phyloP scores from a whole-genome alignment of 805 yeast genomes.

The Metschnikowia aberdeeniae region DNA sequence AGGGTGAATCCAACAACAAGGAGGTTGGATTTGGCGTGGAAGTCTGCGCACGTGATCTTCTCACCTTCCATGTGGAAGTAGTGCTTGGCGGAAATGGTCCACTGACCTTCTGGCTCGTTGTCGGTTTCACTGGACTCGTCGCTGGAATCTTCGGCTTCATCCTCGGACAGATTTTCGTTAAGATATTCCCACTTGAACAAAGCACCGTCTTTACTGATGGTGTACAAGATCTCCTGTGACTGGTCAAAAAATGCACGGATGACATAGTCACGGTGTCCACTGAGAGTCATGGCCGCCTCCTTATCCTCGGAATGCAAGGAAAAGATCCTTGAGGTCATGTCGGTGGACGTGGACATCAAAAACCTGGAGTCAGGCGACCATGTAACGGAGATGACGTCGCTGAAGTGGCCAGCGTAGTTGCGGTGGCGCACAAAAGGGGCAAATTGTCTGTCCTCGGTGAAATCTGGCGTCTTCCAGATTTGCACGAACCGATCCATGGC shows the following conservation, averaged over 20 bases:
- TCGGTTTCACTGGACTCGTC: slow-evolving; percentile 19
- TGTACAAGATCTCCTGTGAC: slow-evolving; percentile 87
- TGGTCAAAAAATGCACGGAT: slow-evolving; percentile 80
- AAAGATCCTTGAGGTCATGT: slow-evolving; percentile 81
- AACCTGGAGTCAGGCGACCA: slow-evolving; percentile 94
- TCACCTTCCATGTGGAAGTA: slow-evolving; percentile 64
- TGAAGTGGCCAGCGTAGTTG: slow-evolving; percentile 89
- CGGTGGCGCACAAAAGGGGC: slow-evolving; percentile 93
- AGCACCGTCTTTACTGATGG: slow-evolving; percentile 94
- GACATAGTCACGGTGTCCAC: slow-evolving; percentile 91
- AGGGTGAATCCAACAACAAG: slow-evolving; percentile 84
- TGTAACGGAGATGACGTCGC: slow-evolving; percentile 68
- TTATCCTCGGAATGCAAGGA: slow-evolving; percentile 66
- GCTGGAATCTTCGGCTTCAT: slow-evolving; percentile 36
- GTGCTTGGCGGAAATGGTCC: slow-evolving; percentile 81
- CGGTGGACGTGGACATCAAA: slow-evolving; percentile 81
- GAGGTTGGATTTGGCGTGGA: slow-evolving; percentile 67
- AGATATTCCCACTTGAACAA: slow-evolving; percentile 87
- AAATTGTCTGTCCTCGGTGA: slow-evolving; percentile 81
- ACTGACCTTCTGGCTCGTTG: slow-evolving; percentile 22
- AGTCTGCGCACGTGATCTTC: slow-evolving; percentile 74
- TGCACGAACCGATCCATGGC: slow-evolving; percentile 81
- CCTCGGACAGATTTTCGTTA: slow-evolving; percentile 39
- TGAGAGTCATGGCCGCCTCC: slow-evolving; percentile 75
- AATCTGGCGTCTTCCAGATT: slow-evolving; percentile 88